Evolutionary conservation across 768 basidiomycete genomes (phyloP), one percentile per base, ranked within the genome.

Genomic region (Trametes villosa): DNA sequence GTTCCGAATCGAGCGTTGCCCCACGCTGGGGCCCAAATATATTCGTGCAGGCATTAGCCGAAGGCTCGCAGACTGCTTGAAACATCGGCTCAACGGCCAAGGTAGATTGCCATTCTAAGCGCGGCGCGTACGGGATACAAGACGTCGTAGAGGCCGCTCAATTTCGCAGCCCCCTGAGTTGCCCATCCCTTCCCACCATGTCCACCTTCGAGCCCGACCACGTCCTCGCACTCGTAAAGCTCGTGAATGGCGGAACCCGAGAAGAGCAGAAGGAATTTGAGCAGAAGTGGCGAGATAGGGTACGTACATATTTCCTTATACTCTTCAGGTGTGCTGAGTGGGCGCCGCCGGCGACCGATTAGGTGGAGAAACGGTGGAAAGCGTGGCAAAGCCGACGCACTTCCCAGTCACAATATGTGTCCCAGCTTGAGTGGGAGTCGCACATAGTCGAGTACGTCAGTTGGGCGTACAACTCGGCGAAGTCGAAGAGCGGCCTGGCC

Each of bases 391-490:
- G n/a, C 20, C n/a, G 24, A 4, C 44, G 44, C 9, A 7, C n/a
- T 4, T 24, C 31, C 17, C 57, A 57, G 56, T 38, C 53, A 17
- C 42, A 31, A 30, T 49, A 54, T 18, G 9, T 42, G 11, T 31
- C 53, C 4, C 71, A 72, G 57, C 63, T 70, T 13, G 52, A 64
- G 46, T 70, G 64, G 63, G 71, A 59, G 27, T 61, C 68, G 4
- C 24, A 66, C n/a, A 42, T 72, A 17, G 64, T 69, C 13, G 62
- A 65, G 41, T 70, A 72, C 33, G 63, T 70, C n/a, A 49, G 57
- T 30, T 63, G 59, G 30, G 27, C 70, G n/a, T 54, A 59, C 36
- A 50, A 54, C 27, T 29, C 27, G 12, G 40, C n/a, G 40, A 41
- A 20, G 15, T 62, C 15, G n/a, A 30, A 18, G 9, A 11, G 47